Evolutionary conservation across 2,329 filamentous ascomycete species (phyloP).

Genomic region (Neonectria ditissima): DNA sequence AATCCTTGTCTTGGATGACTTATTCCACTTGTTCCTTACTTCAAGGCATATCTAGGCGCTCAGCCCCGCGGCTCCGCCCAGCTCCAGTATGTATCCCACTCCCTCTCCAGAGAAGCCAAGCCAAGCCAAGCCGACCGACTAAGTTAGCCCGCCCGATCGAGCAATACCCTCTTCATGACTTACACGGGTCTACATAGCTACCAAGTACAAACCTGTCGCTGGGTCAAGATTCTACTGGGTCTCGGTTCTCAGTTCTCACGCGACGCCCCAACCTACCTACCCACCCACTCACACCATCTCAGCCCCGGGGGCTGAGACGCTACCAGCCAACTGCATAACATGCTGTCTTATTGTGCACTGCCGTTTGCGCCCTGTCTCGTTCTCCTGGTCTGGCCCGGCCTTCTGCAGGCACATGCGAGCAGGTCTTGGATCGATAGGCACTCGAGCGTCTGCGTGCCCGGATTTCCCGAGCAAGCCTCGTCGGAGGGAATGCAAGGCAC

Average conservation of each 20-base stretch:
- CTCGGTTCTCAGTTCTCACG: not conserved
- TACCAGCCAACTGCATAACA: not conserved
- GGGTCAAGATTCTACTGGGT: not conserved
- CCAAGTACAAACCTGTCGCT: not conserved
- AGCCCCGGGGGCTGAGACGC: conserved; percentile 4
- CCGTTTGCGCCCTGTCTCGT: not conserved
- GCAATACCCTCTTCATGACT: not conserved
- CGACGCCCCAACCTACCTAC: not conserved
- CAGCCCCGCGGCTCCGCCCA: not conserved
- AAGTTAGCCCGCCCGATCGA: not conserved
- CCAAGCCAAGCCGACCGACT: not conserved
- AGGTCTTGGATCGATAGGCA: not conserved
- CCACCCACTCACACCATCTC: not conserved
- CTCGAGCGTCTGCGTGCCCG: not conserved
- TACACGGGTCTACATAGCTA: not conserved
- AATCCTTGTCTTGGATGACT: not conserved
- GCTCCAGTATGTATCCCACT: not conserved
- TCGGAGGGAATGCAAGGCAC: not conserved
- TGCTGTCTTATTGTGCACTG: not conserved
- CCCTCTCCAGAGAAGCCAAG: not conserved
- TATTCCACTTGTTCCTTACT: not conserved
- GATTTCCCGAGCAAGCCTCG: not conserved
- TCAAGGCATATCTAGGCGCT: not conserved
- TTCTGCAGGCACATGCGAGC: not conserved
- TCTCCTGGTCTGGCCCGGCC: not conserved